phyloP scores from a whole-genome alignment of 2,329 filamentous ascomycete species.

The Canariomyces notabilis region DNA sequence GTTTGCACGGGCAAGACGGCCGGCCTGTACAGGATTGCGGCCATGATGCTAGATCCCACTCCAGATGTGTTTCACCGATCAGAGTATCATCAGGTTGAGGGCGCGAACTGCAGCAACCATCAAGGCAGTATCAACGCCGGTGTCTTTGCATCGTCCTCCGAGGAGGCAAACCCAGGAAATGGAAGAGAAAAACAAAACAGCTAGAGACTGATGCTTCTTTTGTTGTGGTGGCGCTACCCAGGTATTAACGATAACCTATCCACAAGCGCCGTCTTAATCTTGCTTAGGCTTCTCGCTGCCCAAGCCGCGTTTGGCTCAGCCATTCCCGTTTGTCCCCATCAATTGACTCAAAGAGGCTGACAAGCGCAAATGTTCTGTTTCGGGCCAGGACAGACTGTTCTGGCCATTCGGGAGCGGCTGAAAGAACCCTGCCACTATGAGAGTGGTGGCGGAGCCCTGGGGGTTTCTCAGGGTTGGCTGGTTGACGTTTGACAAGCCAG shows the following conservation, averaged over 20 bases:
- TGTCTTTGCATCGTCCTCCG: neutral
- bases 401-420: conserved; percentile 3
- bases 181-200: neutral
- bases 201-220: neutral
- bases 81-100: neutral
- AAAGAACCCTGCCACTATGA: neutral
- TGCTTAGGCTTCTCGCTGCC: neutral
- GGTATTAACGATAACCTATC: too few relatives aligned
- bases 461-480: neutral
- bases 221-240: neutral
- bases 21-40: neutral
- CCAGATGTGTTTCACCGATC: neutral
- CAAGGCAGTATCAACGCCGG: neutral
- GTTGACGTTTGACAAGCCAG: neutral
- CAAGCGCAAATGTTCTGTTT: neutral
- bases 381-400: neutral
- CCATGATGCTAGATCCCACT: neutral
- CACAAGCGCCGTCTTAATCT: too few relatives aligned
- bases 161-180: neutral
- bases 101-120: neutral
- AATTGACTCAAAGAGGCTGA: neutral
- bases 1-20: neutral
- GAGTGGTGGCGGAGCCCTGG: conserved; percentile 1
- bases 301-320: conserved; percentile 1
- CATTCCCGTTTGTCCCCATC: neutral